phyloP scores from a whole-genome alignment of 805 yeast genomes.

The Cyberlindnera meyerae region DNA sequence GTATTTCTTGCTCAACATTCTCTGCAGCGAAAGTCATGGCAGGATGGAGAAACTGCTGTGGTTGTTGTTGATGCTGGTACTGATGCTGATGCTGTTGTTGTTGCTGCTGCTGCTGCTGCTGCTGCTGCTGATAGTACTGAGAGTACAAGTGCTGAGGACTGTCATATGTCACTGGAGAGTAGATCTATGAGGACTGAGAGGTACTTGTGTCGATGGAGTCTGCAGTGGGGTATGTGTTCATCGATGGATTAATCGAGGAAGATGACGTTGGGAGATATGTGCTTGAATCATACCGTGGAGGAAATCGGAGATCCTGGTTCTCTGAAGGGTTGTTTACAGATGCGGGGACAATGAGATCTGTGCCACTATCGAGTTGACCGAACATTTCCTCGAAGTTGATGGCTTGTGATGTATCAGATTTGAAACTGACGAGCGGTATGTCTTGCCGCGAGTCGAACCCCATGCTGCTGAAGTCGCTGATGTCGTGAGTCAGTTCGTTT shows the following conservation, averaged over 20 bases:
- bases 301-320: conserved; percentile 3
- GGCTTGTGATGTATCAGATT: neutral
- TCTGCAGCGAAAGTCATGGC: conserved; percentile 5
- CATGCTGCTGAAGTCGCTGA: neutral
- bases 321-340: conserved; percentile 3
- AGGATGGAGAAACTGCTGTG: conserved; percentile 1
- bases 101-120: conserved; percentile 1
- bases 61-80: conserved; percentile 1
- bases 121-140: neutral
- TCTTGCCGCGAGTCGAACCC: too few species aligned
- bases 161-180: too few species aligned
- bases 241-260: too few species aligned
- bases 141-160: neutral
- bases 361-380: conserved; percentile 2
- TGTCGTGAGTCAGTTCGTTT: neutral
- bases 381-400: conserved; percentile 1
- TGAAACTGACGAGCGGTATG: too few species aligned
- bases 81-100: too few species aligned
- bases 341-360: conserved; percentile 6
- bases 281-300: conserved; percentile 1
- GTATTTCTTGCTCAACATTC: conserved; percentile 8
- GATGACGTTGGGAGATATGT: too few species aligned
- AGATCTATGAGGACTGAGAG: too few species aligned
- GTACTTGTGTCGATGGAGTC: too few species aligned
- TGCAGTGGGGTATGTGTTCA: too few species aligned